These are phyloP conservation scores for Claviceps sp. DNA, from an alignment of 2,329 filamentous ascomycete species.

Conservation along the genomic window DNA sequence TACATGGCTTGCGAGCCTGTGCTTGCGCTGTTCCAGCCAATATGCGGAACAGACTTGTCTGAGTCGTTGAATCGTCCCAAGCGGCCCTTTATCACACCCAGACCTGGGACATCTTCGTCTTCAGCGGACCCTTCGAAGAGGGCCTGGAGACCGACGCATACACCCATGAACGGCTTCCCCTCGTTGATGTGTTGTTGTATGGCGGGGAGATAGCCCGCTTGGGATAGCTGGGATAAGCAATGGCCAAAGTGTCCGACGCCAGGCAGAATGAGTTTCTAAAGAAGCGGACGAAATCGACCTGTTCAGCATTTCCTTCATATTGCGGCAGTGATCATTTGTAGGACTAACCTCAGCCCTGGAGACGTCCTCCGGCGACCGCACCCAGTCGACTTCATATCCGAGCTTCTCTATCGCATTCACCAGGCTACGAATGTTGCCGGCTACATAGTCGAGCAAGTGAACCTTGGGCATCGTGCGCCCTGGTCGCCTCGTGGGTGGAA, in stretches of 20 bases:
- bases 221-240: slow-evolving; percentile 72
- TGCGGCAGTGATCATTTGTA: background rate
- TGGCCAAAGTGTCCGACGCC: slow-evolving; percentile 97
- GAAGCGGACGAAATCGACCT: background rate
- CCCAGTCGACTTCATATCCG: slow-evolving; percentile 87
- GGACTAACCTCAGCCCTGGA: slow-evolving; percentile 60
- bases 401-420: slow-evolving; percentile 96
- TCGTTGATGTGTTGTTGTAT: slow-evolving; percentile 70
- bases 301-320: background rate
- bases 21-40: slow-evolving; percentile 92
- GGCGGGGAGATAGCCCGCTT: slow-evolving; percentile 72
- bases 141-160: slow-evolving; percentile 89
- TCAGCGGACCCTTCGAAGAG: slow-evolving; percentile 81
- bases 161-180: slow-evolving; percentile 96
- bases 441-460: slow-evolving; percentile 76
- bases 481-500: background rate
- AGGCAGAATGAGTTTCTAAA: slow-evolving; percentile 80
- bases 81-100: slow-evolving; percentile 58
- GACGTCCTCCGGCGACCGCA: slow-evolving; percentile 74
- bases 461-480: slow-evolving; percentile 55
- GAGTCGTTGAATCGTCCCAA: slow-evolving; percentile 65
- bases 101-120: slow-evolving; percentile 54
- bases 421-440: slow-evolving; percentile 88
- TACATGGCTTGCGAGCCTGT: slow-evolving; percentile 50
- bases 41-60: slow-evolving; percentile 90